Conservation (phyloP, 2,329 filamentous ascomycete genomes). For the Tolypocladium capitatum region DNA sequence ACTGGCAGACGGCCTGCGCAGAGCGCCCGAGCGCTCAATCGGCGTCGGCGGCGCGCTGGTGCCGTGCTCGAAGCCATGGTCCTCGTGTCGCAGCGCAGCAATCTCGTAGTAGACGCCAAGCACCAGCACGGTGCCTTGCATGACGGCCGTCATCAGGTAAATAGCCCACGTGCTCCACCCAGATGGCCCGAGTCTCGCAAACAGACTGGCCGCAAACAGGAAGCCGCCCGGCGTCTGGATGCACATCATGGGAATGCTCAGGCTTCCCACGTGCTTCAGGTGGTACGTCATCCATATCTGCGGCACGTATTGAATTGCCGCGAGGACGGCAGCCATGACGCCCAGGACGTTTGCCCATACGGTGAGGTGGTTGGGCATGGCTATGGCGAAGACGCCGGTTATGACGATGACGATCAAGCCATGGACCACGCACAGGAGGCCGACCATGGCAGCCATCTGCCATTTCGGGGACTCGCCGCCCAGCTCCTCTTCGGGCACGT, state of each 20-base stretch:
- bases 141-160: slow-evolving; percentile 68
- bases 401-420: slow-evolving; percentile 58
- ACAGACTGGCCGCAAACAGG: slow-evolving; percentile 76
- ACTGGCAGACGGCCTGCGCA: slow-evolving; percentile 22
- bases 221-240: slow-evolving; percentile 93
- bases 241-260: slow-evolving; percentile 96
- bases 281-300: slow-evolving; percentile 88
- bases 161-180: slow-evolving; percentile 97
- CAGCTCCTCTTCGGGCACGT: slow-evolving; percentile 34
- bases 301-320: slow-evolving; percentile 82
- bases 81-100: slow-evolving; percentile 22
- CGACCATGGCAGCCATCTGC: slow-evolving; percentile 67
- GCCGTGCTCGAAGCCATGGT: slow-evolving; percentile 8
- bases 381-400: slow-evolving; percentile 52
- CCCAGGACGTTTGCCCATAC: slow-evolving; percentile 80
- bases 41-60: slow-evolving; percentile 15
- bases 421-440: slow-evolving; percentile 59
- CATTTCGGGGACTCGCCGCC: slow-evolving; percentile 49
- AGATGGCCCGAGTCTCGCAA: slow-evolving; percentile 59
- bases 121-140: slow-evolving; percentile 69
- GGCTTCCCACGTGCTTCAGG: slow-evolving; percentile 73
- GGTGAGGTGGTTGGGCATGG: slow-evolving; percentile 49
- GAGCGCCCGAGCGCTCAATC: slow-evolving; percentile 12
- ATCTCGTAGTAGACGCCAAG: slow-evolving; percentile 73
- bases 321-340: slow-evolving; percentile 62